These are phyloP conservation scores for Globisporangium nodosum DNA, from an alignment of 352 stramenopile genomes.

Conservation along the genomic window DNA sequence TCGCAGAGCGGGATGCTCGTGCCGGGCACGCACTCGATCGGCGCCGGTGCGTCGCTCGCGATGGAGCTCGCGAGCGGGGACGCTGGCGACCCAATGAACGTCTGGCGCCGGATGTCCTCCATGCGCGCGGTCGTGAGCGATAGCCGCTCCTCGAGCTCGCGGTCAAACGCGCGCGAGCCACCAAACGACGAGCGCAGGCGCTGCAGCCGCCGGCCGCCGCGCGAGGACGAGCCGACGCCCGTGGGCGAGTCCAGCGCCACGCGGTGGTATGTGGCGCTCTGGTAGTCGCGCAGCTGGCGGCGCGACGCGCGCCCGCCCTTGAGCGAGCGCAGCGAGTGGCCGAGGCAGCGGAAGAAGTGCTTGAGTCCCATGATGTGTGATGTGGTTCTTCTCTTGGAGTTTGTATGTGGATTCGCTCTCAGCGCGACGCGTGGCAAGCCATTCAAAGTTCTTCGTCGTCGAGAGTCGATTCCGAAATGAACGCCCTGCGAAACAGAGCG, in stretches of 20 bases:
- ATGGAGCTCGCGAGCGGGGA: constrained; percentile 6
- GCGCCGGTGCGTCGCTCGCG: constrained; percentile 5
- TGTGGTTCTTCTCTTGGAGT: neutral
- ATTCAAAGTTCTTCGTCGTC: neutral
- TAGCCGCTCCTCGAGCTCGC: constrained; percentile 13
- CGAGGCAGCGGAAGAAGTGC: constrained; percentile 15
- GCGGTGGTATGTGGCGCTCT: constrained; percentile 12
- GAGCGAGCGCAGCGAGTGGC: constrained; percentile 11
- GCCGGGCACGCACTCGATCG: constrained; percentile 11
- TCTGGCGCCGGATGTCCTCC: constrained; percentile 14
- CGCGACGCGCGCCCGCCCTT: constrained; percentile 9
- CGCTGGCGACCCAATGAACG: constrained; percentile 10
- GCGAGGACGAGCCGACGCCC: neutral
- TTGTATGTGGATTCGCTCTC: neutral
- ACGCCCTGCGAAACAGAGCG: too few relatives aligned
- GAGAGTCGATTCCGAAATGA: neutral
- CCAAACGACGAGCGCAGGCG: constrained; percentile 9
- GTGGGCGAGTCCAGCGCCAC: constrained; percentile 5
- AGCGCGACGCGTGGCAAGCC: neutral
- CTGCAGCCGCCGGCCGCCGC: constrained; percentile 2
- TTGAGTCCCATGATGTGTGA: constrained; percentile 9
- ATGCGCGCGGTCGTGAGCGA: constrained; percentile 15
- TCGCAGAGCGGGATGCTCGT: constrained; percentile 13
- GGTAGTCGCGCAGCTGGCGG: constrained; percentile 13
- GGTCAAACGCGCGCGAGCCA: constrained; percentile 11